phyloP scores from a whole-genome alignment of 352 stramenopile species.

The Phytophthora ohioensis region DNA sequence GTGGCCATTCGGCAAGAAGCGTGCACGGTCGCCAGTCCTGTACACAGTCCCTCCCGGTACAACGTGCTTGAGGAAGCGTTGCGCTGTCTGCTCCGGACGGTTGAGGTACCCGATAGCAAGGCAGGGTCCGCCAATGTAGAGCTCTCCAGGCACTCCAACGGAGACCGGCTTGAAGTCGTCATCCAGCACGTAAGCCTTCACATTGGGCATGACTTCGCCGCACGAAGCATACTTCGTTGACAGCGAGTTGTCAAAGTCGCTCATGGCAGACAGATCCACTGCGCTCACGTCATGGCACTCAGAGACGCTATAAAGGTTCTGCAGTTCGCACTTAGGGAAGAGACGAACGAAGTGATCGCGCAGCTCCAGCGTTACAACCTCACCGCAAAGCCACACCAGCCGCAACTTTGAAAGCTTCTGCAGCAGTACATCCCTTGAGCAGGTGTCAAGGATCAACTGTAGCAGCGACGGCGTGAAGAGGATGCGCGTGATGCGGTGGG shows the following conservation, averaged over 20 bases:
- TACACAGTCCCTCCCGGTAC: slow-evolving; percentile 87
- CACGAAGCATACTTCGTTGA: slow-evolving; percentile 91
- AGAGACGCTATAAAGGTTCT: slow-evolving; percentile 95
- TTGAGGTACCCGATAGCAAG: slow-evolving; percentile 90
- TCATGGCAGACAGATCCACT: slow-evolving; percentile 80
- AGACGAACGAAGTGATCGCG: slow-evolving; percentile 86
- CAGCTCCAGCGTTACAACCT: slow-evolving; percentile 94
- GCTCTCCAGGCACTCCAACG: slow-evolving; percentile 74
- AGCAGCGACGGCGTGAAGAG: slow-evolving; percentile 95
- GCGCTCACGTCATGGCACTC: slow-evolving; percentile 94
- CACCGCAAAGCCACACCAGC: slow-evolving; percentile 92
- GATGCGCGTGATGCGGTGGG: slow-evolving; percentile 89
- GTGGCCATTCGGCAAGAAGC: slow-evolving; percentile 91
- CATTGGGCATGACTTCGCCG: slow-evolving; percentile 88
- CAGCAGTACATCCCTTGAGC: slow-evolving; percentile 56
- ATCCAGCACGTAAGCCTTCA: slow-evolving; percentile 81
- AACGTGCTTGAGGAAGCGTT: slow-evolving; percentile 80
- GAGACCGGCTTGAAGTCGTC: slow-evolving; percentile 70
- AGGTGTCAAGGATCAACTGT: slow-evolving; percentile 88
- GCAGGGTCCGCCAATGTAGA: slow-evolving; percentile 90
- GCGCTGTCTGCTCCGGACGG: slow-evolving; percentile 74
- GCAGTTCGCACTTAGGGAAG: slow-evolving; percentile 85
- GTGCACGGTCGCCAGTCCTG: slow-evolving; percentile 92
- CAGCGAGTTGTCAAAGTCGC: slow-evolving; percentile 73
- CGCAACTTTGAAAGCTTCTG: slow-evolving; percentile 76